phyloP scores from a whole-genome alignment of 805 yeast species.

The Isabelozyma rhagii region DNA sequence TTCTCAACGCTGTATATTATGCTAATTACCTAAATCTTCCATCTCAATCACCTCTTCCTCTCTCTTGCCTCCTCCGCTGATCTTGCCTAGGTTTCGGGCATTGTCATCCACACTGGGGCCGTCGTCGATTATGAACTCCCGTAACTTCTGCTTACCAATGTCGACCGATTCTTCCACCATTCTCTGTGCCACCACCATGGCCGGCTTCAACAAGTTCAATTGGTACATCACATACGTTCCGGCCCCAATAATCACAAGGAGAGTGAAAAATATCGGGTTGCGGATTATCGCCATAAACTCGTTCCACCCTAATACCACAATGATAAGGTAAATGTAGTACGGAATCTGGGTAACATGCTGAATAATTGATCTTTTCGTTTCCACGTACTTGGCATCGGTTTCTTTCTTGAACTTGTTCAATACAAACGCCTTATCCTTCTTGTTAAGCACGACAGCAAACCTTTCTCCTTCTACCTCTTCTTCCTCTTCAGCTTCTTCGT shows the following conservation, averaged over 20 bases:
- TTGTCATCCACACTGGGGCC: conserved; percentile 19
- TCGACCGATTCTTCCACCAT: conserved; percentile 54
- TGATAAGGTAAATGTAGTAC: conserved; percentile 67
- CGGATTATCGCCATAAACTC: conserved; percentile 86
- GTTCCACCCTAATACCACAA: conserved; percentile 88
- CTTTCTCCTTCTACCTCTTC: conserved; percentile 18
- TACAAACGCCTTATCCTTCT: conserved; percentile 55
- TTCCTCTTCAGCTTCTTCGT: conserved; percentile 24
- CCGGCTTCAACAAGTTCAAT: conserved; percentile 75
- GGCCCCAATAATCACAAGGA: conserved; percentile 56
- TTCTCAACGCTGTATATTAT: neutral
- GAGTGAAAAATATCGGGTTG: conserved; percentile 76
- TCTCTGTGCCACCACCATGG: conserved; percentile 54
- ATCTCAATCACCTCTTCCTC: conserved; percentile 14
- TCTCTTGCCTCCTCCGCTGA: conserved; percentile 4
- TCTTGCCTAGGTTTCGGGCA: conserved; percentile 12
- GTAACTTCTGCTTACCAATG: conserved; percentile 58
- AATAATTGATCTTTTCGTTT: conserved; percentile 83
- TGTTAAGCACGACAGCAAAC: conserved; percentile 58
- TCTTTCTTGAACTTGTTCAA: conserved; percentile 63
- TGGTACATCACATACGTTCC: conserved; percentile 65
- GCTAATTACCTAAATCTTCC: conserved; percentile 6
- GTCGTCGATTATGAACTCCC: conserved; percentile 57
- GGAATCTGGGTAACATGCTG: conserved; percentile 81
- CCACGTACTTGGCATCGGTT: conserved; percentile 76